A percentile compares a stretch with the other conserved stretches of the same genome.
Conservation (phyloP, 495 filamentous ascomycete genomes). For the Penicillium dipodomyicola region DNA sequence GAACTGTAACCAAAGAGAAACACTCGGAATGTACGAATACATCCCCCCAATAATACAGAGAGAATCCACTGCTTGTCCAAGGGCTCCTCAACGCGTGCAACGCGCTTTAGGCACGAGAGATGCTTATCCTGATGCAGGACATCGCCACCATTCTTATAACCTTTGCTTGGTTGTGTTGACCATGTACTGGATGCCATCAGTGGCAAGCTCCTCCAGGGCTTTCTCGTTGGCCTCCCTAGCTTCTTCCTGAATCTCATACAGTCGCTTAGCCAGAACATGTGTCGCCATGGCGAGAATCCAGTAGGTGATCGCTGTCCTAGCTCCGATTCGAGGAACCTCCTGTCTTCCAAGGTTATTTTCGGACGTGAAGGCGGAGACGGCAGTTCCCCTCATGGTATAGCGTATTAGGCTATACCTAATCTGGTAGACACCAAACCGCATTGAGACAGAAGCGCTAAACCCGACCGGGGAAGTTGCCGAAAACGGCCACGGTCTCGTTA, state of each 20-base stretch:
- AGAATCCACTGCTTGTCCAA: no score
- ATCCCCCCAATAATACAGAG: no score
- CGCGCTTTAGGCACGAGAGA: slow-evolving; percentile 6
- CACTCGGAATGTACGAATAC: no score
- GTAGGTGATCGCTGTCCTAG: slow-evolving; percentile 16
- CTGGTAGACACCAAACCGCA: no score
- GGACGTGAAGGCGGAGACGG: no score
- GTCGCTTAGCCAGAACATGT: slow-evolving; percentile 23
- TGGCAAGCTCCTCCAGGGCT: slow-evolving; percentile 12
- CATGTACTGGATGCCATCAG: slow-evolving; percentile 19
- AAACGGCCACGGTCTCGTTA: no score
- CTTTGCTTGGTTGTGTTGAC: slow-evolving; percentile 11
- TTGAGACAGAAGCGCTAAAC: no score
- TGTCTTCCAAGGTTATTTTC: no score
- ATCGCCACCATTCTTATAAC: slow-evolving; percentile 18
- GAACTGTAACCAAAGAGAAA: no score
- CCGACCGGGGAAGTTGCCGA: no score
- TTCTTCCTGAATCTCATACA: slow-evolving; percentile 23
- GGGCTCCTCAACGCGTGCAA: background rate
- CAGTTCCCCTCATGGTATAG: no score
- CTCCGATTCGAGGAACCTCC: slow-evolving; percentile 19
- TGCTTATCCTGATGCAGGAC: slow-evolving; percentile 21
- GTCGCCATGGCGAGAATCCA: slow-evolving; percentile 19
- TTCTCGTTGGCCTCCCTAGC: slow-evolving; percentile 18
- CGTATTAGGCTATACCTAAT: no score